These are phyloP conservation scores for Colletotrichum orchidophilum DNA, from an alignment of 2,329 filamentous ascomycete species.

Conservation along the genomic window DNA sequence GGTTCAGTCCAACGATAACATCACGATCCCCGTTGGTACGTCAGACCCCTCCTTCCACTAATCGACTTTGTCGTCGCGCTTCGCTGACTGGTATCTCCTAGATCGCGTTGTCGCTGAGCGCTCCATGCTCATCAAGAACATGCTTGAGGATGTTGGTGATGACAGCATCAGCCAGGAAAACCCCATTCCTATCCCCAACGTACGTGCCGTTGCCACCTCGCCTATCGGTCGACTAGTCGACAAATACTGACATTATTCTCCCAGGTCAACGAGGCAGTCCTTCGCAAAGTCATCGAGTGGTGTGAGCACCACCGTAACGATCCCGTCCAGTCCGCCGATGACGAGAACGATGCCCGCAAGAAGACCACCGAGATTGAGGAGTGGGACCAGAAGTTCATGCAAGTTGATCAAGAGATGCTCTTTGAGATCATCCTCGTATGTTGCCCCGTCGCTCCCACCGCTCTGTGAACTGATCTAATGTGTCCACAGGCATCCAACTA, in stretches of 20 bases:
- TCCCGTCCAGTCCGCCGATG: slow-evolving; percentile 81
- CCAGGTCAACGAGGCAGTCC: slow-evolving; percentile 89
- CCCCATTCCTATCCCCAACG: slow-evolving; percentile 89
- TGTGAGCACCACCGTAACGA: slow-evolving; percentile 95
- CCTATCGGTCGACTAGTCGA: slow-evolving; percentile 3
- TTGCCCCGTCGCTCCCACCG: slow-evolving; percentile 35
- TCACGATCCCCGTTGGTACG: slow-evolving; percentile 52
- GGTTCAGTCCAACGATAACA: slow-evolving; percentile 62
- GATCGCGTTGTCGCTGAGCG: slow-evolving; percentile 89
- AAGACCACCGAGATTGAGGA: slow-evolving; percentile 99
- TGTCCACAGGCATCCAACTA: slow-evolving; percentile 87
- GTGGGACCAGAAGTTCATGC: slow-evolving; percentile 99
- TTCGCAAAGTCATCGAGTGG: slow-evolving; percentile 98
- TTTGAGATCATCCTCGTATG: slow-evolving; percentile 97
- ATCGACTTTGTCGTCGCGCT: background rate
- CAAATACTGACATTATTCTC: slow-evolving; percentile 27
- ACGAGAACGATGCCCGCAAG: slow-evolving; percentile 93
- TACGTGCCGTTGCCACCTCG: slow-evolving; percentile 48
- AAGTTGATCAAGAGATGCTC: slow-evolving; percentile 99
- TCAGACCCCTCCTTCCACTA: slow-evolving; percentile 31
- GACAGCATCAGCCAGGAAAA: slow-evolving; percentile 62
- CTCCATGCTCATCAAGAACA: slow-evolving; percentile 96
- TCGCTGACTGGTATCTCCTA: slow-evolving; percentile 43
- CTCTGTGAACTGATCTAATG: background rate
- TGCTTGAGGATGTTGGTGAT: slow-evolving; percentile 92